phyloP scores from a whole-genome alignment of 441 rosid genomes.

The Francoa sonchifolia region DNA sequence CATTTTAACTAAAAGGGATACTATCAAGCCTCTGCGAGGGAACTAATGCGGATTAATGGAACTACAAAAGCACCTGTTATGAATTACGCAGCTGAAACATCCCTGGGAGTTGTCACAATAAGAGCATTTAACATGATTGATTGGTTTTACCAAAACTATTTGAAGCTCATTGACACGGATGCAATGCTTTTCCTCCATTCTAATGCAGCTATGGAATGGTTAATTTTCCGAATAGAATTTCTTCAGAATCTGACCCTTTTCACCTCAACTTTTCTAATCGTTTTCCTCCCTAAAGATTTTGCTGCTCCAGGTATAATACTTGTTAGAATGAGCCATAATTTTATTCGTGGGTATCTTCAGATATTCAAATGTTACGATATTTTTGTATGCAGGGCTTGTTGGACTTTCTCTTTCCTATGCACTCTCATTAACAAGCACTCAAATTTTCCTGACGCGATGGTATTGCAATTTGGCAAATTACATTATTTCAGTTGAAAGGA shows the following conservation, averaged over 20 bases:
- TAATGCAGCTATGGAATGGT: conserved; percentile 70
- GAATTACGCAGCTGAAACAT: conserved; percentile 76
- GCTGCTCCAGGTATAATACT: conserved; percentile 62
- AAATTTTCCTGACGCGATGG: conserved; percentile 53
- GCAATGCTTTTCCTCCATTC: conserved; percentile 66
- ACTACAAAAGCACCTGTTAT: conserved; percentile 85
- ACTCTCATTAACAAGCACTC: conserved; percentile 43
- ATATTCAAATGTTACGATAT: neutral
- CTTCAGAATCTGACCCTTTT: conserved; percentile 58
- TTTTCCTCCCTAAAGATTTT: conserved; percentile 52
- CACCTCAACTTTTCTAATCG: conserved; percentile 61
- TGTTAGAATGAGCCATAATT: too few relatives aligned
- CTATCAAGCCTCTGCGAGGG: conserved; percentile 67
- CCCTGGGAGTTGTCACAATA: conserved; percentile 65
- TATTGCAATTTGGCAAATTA: conserved; percentile 66
- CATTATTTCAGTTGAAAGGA: conserved; percentile 65
- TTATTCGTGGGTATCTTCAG: too few relatives aligned
- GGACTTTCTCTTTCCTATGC: conserved; percentile 90
- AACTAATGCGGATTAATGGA: conserved; percentile 72
- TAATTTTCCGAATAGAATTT: conserved; percentile 52
- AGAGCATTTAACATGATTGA: conserved; percentile 63
- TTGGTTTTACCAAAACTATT: conserved; percentile 47
- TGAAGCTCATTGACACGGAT: conserved; percentile 52
- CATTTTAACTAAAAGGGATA: conserved; percentile 30
- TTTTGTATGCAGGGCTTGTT: conserved; percentile 45